Percentiles rank a stretch among this genome's conserved stretches.
Conservation (phyloP, 345 rosid genomes). For the Hevea brasiliensis region DNA sequence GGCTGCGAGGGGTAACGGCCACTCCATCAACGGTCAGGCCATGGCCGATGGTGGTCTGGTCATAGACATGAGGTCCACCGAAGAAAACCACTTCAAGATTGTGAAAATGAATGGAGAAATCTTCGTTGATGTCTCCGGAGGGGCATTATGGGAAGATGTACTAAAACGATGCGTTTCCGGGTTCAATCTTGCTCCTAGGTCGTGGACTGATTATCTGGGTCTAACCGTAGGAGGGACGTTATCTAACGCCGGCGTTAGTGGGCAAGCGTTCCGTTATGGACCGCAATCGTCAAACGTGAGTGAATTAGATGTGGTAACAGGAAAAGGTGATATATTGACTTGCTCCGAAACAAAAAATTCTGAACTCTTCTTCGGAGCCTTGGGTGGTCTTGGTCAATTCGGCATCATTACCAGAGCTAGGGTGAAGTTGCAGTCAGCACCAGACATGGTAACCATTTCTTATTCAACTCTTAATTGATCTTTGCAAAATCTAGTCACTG, state of each 20-base stretch:
- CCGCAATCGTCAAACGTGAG: conserved; percentile 83
- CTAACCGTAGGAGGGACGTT: conserved; percentile 92
- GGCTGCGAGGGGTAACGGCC: conserved; percentile 96
- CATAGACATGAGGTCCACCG: conserved; percentile 72
- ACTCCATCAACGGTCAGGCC: conserved; percentile 96
- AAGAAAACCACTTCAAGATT: conserved; percentile 42
- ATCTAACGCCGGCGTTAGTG: conserved; percentile 95
- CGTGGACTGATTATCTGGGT: conserved; percentile 89
- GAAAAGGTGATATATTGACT: conserved; percentile 58
- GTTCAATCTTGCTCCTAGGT: conserved; percentile 69
- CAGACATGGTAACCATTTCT: conserved; percentile 59
- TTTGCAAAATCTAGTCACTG: conserved; percentile 4
- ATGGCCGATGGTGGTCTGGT: conserved; percentile 84
- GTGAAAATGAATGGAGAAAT: conserved; percentile 22
- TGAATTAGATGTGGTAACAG: conserved; percentile 87
- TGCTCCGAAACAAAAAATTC: conserved; percentile 60
- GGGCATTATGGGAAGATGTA: conserved; percentile 92
- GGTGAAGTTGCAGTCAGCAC: conserved; percentile 66
- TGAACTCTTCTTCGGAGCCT: conserved; percentile 66
- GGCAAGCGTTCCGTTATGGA: conserved; percentile 89
- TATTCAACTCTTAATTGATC: background rate
- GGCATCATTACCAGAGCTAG: conserved; percentile 88
- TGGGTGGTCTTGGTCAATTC: conserved; percentile 93
- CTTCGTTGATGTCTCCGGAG: conserved; percentile 72
- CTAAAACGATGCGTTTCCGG: conserved; percentile 58